phyloP scores from a whole-genome alignment of 108 stramenopile species.

The Aurantiochytrium sp. region DNA sequence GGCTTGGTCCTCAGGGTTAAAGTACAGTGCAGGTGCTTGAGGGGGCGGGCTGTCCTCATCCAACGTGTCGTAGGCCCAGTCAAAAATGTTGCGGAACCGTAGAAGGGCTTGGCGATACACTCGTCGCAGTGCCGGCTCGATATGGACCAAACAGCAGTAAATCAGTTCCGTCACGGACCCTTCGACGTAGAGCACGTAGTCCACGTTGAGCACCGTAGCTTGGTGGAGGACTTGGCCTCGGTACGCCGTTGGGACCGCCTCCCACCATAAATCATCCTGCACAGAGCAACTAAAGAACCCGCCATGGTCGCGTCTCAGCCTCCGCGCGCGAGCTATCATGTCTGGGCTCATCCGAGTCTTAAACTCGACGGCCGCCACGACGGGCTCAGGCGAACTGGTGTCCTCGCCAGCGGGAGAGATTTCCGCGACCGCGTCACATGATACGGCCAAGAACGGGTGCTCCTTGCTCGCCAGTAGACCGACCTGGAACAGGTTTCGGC shows the following conservation, averaged over 20 bases:
- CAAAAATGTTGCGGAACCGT: not conserved
- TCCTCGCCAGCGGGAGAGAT: not conserved
- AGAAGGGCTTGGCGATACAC: not conserved
- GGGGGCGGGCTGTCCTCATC: not conserved
- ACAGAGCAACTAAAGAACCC: not conserved
- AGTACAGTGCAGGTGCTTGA: not conserved
- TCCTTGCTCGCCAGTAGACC: not conserved
- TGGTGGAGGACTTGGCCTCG: not conserved
- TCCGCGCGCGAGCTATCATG: not conserved
- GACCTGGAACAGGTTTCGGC: not conserved
- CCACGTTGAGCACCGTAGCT: not conserved
- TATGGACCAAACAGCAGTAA: not conserved
- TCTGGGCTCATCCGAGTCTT: not conserved
- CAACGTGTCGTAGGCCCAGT: not conserved
- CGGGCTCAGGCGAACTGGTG: not conserved
- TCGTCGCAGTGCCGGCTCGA: not conserved
- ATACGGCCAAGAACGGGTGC: not conserved
- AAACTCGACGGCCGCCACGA: not conserved
- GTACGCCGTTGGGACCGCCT: not conserved
- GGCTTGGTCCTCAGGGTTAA: not conserved
- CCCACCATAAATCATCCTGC: not conserved
- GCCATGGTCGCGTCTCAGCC: not conserved
- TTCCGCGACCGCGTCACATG: not conserved
- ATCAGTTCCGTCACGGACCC: not conserved
- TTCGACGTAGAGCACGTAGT: not conserved